Conservation (phyloP, 306 rosid genomes). For the Begonia loranthoides region DNA sequence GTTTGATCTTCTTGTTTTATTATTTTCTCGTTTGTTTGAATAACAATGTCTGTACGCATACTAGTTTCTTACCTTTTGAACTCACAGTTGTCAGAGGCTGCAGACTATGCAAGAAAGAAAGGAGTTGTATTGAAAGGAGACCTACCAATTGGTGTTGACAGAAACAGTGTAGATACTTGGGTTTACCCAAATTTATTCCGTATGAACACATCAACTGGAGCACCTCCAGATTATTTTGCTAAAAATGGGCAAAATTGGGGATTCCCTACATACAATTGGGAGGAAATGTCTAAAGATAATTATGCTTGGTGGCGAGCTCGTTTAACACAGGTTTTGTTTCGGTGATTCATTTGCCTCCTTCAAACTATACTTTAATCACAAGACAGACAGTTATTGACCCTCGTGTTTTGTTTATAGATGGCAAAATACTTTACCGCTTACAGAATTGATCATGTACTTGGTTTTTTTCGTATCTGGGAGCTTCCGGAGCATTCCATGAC, state of each 20-base stretch:
- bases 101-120: conserved; percentile 71
- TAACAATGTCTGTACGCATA: not conserved
- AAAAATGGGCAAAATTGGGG: conserved; percentile 99
- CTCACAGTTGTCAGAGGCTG: conserved; percentile 68
- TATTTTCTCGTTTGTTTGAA: conserved; percentile 6
- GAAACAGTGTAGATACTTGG: conserved; percentile 96
- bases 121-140: conserved; percentile 95
- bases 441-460: conserved; percentile 91
- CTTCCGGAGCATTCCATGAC: conserved; percentile 88
- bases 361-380: too few species aligned
- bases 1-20: conserved; percentile 10
- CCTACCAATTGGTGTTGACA: conserved; percentile 94
- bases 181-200: conserved; percentile 82
- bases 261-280: conserved; percentile 98
- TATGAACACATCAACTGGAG: conserved; percentile 94
- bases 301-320: conserved; percentile 97
- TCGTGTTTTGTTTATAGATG: conserved; percentile 55
- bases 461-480: conserved; percentile 97
- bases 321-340: conserved; percentile 61
- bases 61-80: conserved; percentile 3
- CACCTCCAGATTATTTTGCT: conserved; percentile 98
- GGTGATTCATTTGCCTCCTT: too few species aligned
- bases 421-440: conserved; percentile 94
- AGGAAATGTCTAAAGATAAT: conserved; percentile 93
- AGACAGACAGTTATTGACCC: not conserved